These are phyloP conservation scores for Trichoderma endophyticum DNA, from an alignment of 2,329 filamentous ascomycete species.

Conservation along the genomic window DNA sequence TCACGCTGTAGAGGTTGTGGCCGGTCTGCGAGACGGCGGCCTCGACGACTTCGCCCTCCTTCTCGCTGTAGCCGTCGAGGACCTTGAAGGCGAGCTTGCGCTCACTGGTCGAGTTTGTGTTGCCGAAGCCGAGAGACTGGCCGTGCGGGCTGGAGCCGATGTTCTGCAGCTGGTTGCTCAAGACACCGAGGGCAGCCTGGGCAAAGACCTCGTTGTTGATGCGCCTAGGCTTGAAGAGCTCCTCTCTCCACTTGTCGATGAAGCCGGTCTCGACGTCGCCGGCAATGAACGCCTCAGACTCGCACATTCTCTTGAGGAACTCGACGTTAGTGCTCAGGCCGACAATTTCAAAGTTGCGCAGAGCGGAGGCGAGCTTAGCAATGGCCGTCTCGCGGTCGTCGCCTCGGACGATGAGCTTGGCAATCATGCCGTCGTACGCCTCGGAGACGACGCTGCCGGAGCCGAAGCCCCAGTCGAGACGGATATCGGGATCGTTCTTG, in stretches of 20 bases:
- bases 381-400: constrained; percentile 76
- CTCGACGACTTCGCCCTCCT: constrained; percentile 60
- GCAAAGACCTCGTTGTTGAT: constrained; percentile 72
- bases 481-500: constrained; percentile 64
- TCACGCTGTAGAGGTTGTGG: constrained; percentile 45
- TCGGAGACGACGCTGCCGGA: constrained; percentile 89
- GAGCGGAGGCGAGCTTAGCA: constrained; percentile 72
- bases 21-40: constrained; percentile 49
- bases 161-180: constrained; percentile 48
- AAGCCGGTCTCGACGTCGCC: constrained; percentile 95
- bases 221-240: constrained; percentile 66
- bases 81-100: constrained; percentile 52
- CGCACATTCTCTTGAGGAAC: constrained; percentile 85
- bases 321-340: constrained; percentile 95
- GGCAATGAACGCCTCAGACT: constrained; percentile 74
- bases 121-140: constrained; percentile 53
- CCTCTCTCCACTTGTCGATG: constrained; percentile 80
- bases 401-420: constrained; percentile 90
- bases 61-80: constrained; percentile 59
- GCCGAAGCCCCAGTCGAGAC: constrained; percentile 91
- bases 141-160: constrained; percentile 41
- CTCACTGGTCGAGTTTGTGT: constrained; percentile 38
- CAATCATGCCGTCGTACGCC: constrained; percentile 98
- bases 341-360: constrained; percentile 88
- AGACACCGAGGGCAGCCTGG: constrained; percentile 79